These are phyloP conservation scores for Penicillium pancosmium DNA, from an alignment of 495 filamentous ascomycete species.

Conservation along the genomic window DNA sequence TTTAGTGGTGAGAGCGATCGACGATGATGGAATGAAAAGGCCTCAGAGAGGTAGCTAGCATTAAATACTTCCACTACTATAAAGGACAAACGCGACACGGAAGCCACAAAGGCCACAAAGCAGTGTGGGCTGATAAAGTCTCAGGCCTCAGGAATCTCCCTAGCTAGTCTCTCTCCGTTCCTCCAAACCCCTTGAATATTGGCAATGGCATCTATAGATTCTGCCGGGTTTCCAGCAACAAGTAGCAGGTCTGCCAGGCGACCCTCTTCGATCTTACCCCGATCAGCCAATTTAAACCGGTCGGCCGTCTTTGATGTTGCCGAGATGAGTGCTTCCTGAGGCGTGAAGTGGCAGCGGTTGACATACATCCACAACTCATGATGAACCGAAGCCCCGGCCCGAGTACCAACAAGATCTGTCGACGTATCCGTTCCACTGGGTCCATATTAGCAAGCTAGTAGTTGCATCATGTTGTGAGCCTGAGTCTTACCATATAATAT, in stretches of 20 bases:
- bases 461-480: neutral
- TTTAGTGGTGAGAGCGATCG: too few relatives aligned
- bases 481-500: conserved; percentile 9
- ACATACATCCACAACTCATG: conserved; percentile 20
- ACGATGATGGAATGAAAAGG: too few relatives aligned
- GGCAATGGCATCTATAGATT: conserved; percentile 11
- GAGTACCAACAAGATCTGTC: conserved; percentile 8
- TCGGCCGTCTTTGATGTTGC: conserved; percentile 12
- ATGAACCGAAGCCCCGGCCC: conserved; percentile 13
- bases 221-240: conserved; percentile 3
- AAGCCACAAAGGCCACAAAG: too few relatives aligned
- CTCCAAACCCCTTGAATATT: conserved; percentile 13
- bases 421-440: conserved; percentile 15
- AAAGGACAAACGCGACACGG: too few relatives aligned
- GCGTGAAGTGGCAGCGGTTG: conserved; percentile 16
- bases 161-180: conserved; percentile 7
- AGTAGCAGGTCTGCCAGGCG: conserved; percentile 11
- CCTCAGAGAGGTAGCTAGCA: too few relatives aligned
- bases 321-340: conserved; percentile 12
- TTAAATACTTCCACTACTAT: too few relatives aligned
- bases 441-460: neutral
- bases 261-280: conserved; percentile 12
- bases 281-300: conserved; percentile 11
- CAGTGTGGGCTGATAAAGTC: too few relatives aligned
- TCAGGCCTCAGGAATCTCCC: too few relatives aligned